Evolutionary conservation across 495 filamentous ascomycete genomes (phyloP), one percentile per base, ranked within the genome.

Genomic region (Friedmanniomyces endolithicus): DNA sequence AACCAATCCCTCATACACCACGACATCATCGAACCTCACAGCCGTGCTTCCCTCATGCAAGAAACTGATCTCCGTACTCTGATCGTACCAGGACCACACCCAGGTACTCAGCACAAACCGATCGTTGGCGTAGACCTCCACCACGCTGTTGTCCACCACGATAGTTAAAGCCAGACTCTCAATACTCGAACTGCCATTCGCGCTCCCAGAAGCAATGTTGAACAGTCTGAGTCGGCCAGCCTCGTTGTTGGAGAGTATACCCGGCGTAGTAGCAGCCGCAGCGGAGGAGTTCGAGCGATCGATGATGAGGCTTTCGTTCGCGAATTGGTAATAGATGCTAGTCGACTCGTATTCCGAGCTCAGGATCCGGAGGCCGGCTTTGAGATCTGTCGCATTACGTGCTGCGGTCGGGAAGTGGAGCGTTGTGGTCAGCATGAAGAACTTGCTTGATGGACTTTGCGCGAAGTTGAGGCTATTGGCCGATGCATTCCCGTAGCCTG

Each of bases 21-120:
- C 8, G 2, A 34, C 29, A 31, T 31, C 29, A 12, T 23, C 47
- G 29, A 33, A 50, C 6, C 2, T 19, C 2, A 50, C 47, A 2
- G 11, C 47, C 4, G 16, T 25, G n/a, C 3, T 33, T 31, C 47
- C 47, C 25, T 50, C 47, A n/a, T 50, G 29, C 2, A 33, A 33
- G 29, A 50, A 50, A 17, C 47, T 50, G 47, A 50, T 50, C 24
- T 34, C 4, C 19, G 47, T 50, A 25, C 47, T 50, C 47, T 50
- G 25, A 17, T 50, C 47, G 34, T 4, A 50, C 47, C 47, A 50
- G 2, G 25, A 31, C 47, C 47, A 50, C 12, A 50, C 25, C 47
- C 47, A 50, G 16, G 47, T 50, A 19, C 47, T 50, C 25, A 34
- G 8, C 25, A 50, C 47, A 22, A 50, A 50, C 2, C 47, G 24